phyloP scores from a whole-genome alignment of 2,329 filamentous ascomycete genomes.

The Calonectria hongkongensis region DNA sequence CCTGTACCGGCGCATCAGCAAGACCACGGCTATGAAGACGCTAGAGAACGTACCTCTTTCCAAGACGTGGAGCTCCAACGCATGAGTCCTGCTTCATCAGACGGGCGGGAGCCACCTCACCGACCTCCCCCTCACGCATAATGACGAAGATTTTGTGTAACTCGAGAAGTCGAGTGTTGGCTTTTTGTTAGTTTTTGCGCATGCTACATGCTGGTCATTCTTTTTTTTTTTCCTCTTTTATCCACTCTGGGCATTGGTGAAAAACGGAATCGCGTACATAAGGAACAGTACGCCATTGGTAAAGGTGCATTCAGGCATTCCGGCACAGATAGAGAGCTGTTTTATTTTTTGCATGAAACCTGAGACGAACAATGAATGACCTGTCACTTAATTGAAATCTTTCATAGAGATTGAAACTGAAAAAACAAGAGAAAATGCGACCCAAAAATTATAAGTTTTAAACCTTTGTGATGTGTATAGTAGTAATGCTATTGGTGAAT shows the following conservation, averaged over 20 bases:
- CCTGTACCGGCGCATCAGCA: slow-evolving; percentile 38
- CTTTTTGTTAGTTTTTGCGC: slow-evolving; percentile 5
- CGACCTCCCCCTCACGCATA: slow-evolving; percentile 21
- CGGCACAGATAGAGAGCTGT: slow-evolving; percentile 26
- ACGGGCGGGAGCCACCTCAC: slow-evolving; percentile 8
- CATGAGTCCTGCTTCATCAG: slow-evolving; percentile 40
- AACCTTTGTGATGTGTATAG: not conserved
- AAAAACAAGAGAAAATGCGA: not conserved
- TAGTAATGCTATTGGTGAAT: not conserved
- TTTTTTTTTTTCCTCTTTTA: slow-evolving; percentile 15
- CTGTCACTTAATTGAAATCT: slow-evolving; percentile 24
- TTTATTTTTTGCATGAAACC: slow-evolving; percentile 27
- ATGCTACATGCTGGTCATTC: not conserved
- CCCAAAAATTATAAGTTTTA: too few species aligned
- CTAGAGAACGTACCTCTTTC: slow-evolving; percentile 44
- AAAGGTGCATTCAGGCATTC: slow-evolving; percentile 32
- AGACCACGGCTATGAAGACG: slow-evolving; percentile 37
- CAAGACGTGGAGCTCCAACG: slow-evolving; percentile 59
- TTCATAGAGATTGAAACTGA: not conserved
- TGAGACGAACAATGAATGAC: slow-evolving; percentile 33
- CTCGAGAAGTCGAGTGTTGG: not conserved
- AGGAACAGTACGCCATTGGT: not conserved
- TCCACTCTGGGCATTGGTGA: slow-evolving; percentile 20
- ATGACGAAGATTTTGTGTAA: slow-evolving; percentile 10
- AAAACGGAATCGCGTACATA: slow-evolving; percentile 14